Evolutionary conservation across 768 basidiomycete species (phyloP), one percentile per base, ranked within the genome.

Genomic region (Calocybe cyanea): DNA sequence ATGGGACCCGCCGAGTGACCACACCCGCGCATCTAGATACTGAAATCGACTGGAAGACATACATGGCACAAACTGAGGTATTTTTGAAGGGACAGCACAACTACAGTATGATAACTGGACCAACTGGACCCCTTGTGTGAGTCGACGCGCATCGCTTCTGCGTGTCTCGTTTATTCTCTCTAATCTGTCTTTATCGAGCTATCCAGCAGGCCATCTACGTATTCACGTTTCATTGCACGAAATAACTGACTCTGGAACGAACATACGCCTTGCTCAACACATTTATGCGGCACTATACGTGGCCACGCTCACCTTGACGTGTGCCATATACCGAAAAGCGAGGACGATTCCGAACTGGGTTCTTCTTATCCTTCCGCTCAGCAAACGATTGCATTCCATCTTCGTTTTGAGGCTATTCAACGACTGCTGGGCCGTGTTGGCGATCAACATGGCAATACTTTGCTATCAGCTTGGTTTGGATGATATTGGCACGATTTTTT

Each of bases 41-140:
- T 9, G 94, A 99, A 67, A 99, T 99, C 57, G 96, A 99, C 67
- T 98, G 91, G 83, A 78, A 85, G 58, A 97, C 96, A 0, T 99
- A 99, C 61, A 92, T 97, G 82, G 70, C 85, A 42, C 96, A 98
- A 43, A 77, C 88, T 1, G 75, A 84, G 45, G 61, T 86, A 33
- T 92, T 89, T 66, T 56, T 88, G 38, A 77, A 80, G 44, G 93
- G 93, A 25, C 85, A 94, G 61, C 73, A 84, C 38, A 79, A 93
- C 58, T 99, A 99, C 60, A 73, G 79, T 10, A 64, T 71, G 48
- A 85, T 99, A 40, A 71, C 78, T 45, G 96, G 96, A 0, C 93
- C 92, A 2, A 96, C 92, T 5, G 96, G 96, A 13, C 91, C 88
- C 7, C 69, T 95, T 7, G 94, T 97, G 94, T 96, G 58, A 63